Percentiles rank a stretch among this genome's conserved stretches.
Conservation (phyloP, 1,284 basidiomycete species). For the Apiotrichum laibachii region DNA sequence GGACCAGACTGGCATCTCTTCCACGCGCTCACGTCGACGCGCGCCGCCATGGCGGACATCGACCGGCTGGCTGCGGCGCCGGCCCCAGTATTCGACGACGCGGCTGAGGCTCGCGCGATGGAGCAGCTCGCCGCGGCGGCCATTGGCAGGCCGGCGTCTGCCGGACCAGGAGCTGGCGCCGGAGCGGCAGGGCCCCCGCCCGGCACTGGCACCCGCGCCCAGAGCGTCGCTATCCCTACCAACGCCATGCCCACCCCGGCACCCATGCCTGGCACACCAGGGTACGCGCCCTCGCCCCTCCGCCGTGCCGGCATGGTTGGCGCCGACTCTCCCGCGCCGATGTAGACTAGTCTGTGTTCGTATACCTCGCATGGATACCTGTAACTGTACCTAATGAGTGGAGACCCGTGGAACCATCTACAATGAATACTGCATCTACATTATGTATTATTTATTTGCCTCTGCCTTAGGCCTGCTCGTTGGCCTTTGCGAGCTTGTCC, state of each 20-base stretch:
- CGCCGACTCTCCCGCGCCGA: neutral
- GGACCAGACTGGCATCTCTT: conserved; percentile 40
- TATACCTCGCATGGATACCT: neutral
- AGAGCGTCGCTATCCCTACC: neutral
- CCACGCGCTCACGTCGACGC: conserved; percentile 37
- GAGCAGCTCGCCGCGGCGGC: conserved; percentile 13
- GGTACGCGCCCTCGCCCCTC: neutral
- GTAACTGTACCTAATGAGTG: neutral
- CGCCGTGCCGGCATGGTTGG: neutral
- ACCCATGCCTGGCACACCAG: neutral
- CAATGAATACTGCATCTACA: too few species aligned
- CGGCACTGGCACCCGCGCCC: neutral
- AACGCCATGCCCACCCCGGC: neutral
- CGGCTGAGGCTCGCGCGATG: conserved; percentile 14
- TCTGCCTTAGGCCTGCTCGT: neutral
- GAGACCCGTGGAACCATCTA: too few species aligned
- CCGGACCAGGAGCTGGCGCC: neutral
- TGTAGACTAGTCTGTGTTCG: neutral
- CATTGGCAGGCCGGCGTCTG: neutral
- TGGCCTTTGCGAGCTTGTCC: conserved; percentile 7
- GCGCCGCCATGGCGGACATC: conserved; percentile 25
- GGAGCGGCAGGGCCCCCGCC: neutral
- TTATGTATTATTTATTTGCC: too few species aligned
- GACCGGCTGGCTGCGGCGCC: conserved; percentile 24
- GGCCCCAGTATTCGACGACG: conserved; percentile 11